A percentile compares a stretch with the other conserved stretches of the same genome.
Conservation (phyloP, 768 basidiomycete genomes). For the Lactifluus piperatus region DNA sequence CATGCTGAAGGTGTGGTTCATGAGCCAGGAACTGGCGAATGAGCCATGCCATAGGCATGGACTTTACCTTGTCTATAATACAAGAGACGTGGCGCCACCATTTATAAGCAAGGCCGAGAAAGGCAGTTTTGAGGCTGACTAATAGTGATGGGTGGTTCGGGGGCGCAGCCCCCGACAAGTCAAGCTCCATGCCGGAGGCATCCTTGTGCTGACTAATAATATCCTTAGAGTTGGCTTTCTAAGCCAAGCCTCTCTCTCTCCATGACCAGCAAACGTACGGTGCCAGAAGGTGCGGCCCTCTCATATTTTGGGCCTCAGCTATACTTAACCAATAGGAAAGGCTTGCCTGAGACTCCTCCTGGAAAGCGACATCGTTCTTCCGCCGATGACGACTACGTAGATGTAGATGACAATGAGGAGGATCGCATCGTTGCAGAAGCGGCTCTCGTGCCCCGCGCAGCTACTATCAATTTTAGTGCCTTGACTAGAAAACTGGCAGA, state of each 20-base stretch:
- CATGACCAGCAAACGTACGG: constrained; percentile 16
- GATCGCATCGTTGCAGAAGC: constrained; percentile 35
- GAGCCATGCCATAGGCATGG: too few species aligned
- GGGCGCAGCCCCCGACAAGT: too few species aligned
- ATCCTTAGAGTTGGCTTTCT: too few species aligned
- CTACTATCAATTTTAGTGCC: constrained; percentile 84
- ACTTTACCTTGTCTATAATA: too few species aligned
- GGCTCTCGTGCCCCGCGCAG: constrained; percentile 51
- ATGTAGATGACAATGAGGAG: constrained; percentile 48
- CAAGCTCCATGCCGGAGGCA: too few species aligned
- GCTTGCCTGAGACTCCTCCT: constrained; percentile 24
- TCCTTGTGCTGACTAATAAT: too few species aligned
- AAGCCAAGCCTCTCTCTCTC: background rate
- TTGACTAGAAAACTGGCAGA: constrained; percentile 72
- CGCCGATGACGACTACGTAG: constrained; percentile 49
- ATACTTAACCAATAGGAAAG: constrained; percentile 5
- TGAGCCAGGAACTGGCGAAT: too few species aligned
- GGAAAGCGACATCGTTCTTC: constrained; percentile 36
- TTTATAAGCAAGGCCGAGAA: too few species aligned
- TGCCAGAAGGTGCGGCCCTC: constrained; percentile 25
- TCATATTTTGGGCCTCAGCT: background rate
- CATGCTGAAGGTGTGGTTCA: too few species aligned
- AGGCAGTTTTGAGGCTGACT: too few species aligned
- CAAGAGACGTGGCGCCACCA: too few species aligned
- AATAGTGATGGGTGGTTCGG: too few species aligned